Percentiles rank a stretch among this genome's conserved stretches.
phyloP scores from a whole-genome alignment of 345 rosid species.

The Sisymbrium altissimum region DNA sequence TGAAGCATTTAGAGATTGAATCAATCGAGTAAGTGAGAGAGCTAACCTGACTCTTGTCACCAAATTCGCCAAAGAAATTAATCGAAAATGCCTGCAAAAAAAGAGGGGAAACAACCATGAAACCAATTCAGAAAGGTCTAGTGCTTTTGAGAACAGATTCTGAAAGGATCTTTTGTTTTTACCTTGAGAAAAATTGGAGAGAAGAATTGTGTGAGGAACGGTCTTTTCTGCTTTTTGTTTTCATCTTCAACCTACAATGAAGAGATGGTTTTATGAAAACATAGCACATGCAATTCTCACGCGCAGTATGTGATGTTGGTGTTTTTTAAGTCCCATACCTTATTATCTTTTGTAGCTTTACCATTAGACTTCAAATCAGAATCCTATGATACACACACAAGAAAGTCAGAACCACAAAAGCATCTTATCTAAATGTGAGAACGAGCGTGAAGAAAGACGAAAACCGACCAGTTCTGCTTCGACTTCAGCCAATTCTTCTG shows the following conservation, averaged over 20 bases:
- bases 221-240: conserved; percentile 64
- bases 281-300: background rate
- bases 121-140: conserved; percentile 6
- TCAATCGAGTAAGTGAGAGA: background rate
- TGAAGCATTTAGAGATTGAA: background rate
- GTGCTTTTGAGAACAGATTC: background rate
- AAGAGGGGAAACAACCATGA: background rate
- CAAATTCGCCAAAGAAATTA: conserved; percentile 97
- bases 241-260: conserved; percentile 64
- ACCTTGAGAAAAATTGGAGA: conserved; percentile 96
- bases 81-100: conserved; percentile 88
- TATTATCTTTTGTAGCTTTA: conserved; percentile 46
- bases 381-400: conserved; percentile 42
- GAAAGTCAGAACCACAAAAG: conserved; percentile 2
- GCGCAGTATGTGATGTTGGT: background rate
- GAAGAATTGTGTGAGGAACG: conserved; percentile 72
- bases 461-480: conserved; percentile 80
- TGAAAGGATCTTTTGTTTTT: background rate
- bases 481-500: conserved; percentile 86
- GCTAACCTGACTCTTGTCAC: conserved; percentile 97
- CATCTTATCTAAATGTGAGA: conserved; percentile 14
- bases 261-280: background rate
- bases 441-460: background rate
- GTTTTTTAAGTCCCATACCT: conserved; percentile 41
- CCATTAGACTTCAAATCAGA: conserved; percentile 60